Evolutionary conservation across 2,329 filamentous ascomycete genomes (phyloP).

Genomic region (Coniochaeta ligniaria): DNA sequence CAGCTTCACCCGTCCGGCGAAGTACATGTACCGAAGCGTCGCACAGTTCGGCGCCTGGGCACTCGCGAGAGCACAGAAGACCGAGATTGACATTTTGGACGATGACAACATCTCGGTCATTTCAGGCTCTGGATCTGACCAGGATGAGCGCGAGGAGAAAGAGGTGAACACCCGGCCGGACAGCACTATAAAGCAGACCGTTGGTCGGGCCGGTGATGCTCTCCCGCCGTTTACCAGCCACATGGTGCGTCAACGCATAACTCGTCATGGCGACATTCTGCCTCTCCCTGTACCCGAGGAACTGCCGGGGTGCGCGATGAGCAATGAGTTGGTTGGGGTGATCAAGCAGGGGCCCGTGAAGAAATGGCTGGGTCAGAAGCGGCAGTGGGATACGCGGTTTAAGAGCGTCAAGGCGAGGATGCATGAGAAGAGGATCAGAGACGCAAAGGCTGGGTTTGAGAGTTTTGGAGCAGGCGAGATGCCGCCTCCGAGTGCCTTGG

Average conservation of each 20-base stretch:
- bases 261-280: constrained; percentile 67
- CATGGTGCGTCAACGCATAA: constrained; percentile 89
- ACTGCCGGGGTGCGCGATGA: constrained; percentile 58
- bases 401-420: constrained; percentile 61
- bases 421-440: constrained; percentile 65
- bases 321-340: constrained; percentile 61
- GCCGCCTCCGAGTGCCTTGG: constrained; percentile 79
- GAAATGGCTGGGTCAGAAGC: constrained; percentile 75
- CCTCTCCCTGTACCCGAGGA: constrained; percentile 57
- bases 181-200: constrained; percentile 12
- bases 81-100: constrained; percentile 71
- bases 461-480: constrained; percentile 63
- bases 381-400: constrained; percentile 67
- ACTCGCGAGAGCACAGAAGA: constrained; percentile 72
- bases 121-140: constrained; percentile 46
- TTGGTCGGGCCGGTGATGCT: constrained; percentile 82
- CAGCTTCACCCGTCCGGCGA: constrained; percentile 94
- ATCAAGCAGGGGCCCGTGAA: constrained; percentile 72
- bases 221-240: constrained; percentile 72
- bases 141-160: constrained; percentile 13
- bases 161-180: neutral
- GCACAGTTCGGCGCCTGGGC: constrained; percentile 94
- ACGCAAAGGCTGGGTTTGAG: constrained; percentile 65
- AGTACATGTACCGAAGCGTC: constrained; percentile 89
- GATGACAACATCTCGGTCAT: constrained; percentile 73